Base-by-base conservation (phyloP, 73 alveolate species). In the Diophrys appendiculata region DNA sequence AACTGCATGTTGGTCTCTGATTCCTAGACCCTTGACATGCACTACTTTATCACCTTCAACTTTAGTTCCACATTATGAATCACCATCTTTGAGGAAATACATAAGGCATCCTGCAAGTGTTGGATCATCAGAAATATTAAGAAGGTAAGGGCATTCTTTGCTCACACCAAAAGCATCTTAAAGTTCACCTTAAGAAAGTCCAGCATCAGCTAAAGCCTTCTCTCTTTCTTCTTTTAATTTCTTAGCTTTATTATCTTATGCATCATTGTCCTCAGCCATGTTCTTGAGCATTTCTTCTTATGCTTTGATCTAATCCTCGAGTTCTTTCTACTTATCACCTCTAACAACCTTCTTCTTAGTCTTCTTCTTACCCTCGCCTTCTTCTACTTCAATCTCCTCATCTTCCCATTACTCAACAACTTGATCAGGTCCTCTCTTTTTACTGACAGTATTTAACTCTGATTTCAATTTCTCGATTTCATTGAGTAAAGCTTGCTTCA, bases 71-170 rank as follows among this genome's bases (percentile, higher is more conserved):
- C 53, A 2, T 2, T 23, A 26, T 3, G 33, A 11, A n/a, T 27
- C 74, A 13, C 74, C 74, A 5, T 52, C 31, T 5, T 53, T 54
- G 18, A 74, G n/a, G 35, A 27, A 53, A 29, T 25, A 34, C 29
- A 74, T 60, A 22, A 74, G 29, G 18, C 75, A 53, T 2, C 83
- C 83, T 54, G 72, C n/a, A 14, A 74, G 72, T 3, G 68, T 54
- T 54, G 83, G 83, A 31, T 74, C 83, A 23, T 74, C 83, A 0
- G 83, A 74, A 13, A 74, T 60, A 24, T 74, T 74, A 2, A 74
- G 32, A 27, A 74, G 5, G 31, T 74, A 74, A 65, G 73, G 22
- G 14, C 27, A 56, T 29, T 76, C 77, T 76, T 76, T 60, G 26
- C 54, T 74, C 29, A 54, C 24, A 2, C 54, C 54, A 54, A 74